Base-by-base conservation (phyloP, 306 rosid species). In the Phaseolus lunatus region DNA sequence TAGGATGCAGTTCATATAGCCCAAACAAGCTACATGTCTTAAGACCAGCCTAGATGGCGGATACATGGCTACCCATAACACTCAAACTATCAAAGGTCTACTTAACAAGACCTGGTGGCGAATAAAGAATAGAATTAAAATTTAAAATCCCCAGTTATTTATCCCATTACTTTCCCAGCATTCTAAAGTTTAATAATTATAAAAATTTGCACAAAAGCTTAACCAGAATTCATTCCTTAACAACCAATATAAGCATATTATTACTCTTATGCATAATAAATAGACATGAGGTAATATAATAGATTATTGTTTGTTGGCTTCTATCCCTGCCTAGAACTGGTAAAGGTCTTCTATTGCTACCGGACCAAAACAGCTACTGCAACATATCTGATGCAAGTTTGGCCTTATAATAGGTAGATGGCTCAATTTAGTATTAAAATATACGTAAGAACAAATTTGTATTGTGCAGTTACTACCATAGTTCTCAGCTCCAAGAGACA, bases 121-220 rank as follows among this genome's bases (percentile, higher is more conserved):
- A 67, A 67, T 44, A 15, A 67, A 70, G 50, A 50, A 31, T 29
- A 52, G 44, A 39, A 39, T 53, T 53, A 53, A 53, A 49, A 49
- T 49, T 49, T n/a, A 41, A 70, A 71, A 50, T 12, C 47, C 39
- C 39, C 6, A 44, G 56, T 44, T 7, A 14, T 23, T 44, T 67
- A 14, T 67, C 23, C 22, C 53, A 43, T 31, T 33, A 18, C 49
- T 31, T 13, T 15, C 44, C 67, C 67, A 61, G 67, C 13, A 61
- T 61, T 16, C 67, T 61, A 61, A 9, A 15, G 29, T 61, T 61
- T 61, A 61, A 61, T 29, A 15, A 62, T 62, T 23, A 8, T 62
- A 6, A 31, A 31, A 29, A 15, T 29, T 62, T 31, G 44, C 45
- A 31, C 23, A 27, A 27, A 61, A 29, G 29, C 33, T 61, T 16